A percentile compares a stretch with the other conserved stretches of the same genome.
These are phyloP conservation scores for Candida berthetii DNA, from an alignment of 805 yeast genomes.

Conservation along the genomic window DNA sequence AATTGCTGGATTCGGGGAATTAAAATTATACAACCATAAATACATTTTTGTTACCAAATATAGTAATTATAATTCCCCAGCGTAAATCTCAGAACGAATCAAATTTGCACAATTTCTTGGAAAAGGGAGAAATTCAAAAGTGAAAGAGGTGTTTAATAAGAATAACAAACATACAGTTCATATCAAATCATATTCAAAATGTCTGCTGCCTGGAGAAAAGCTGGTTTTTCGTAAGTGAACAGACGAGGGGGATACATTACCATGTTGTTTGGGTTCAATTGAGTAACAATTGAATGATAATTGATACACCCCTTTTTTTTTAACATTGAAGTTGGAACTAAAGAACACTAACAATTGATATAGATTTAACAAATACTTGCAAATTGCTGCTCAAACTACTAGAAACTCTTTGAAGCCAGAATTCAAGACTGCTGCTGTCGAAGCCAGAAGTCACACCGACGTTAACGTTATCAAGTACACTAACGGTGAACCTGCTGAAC, in stretches of 20 bases:
- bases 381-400: conserved; percentile 84
- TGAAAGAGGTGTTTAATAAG: no score
- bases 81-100: conserved; percentile 3
- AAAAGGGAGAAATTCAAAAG: no score
- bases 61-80: conserved; percentile 9
- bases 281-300: no score
- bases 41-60: background rate
- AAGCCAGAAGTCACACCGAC: conserved; percentile 70
- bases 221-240: conserved; percentile 51
- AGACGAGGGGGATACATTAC: no score
- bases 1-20: no score
- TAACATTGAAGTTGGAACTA: no score
- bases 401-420: conserved; percentile 89
- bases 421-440: conserved; percentile 59
- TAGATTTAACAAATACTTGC: conserved; percentile 81
- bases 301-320: no score
- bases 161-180: background rate
- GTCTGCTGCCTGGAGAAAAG: conserved; percentile 59
- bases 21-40: no score
- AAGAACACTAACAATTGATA: conserved; percentile 1
- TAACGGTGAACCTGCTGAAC: conserved; percentile 49
- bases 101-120: background rate
- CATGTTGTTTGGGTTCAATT: no score
- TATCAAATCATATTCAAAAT: conserved; percentile 20
- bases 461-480: conserved; percentile 65